Evolutionary conservation across 805 yeast genomes (phyloP).

Genomic region (Saturnispora saitoi): DNA sequence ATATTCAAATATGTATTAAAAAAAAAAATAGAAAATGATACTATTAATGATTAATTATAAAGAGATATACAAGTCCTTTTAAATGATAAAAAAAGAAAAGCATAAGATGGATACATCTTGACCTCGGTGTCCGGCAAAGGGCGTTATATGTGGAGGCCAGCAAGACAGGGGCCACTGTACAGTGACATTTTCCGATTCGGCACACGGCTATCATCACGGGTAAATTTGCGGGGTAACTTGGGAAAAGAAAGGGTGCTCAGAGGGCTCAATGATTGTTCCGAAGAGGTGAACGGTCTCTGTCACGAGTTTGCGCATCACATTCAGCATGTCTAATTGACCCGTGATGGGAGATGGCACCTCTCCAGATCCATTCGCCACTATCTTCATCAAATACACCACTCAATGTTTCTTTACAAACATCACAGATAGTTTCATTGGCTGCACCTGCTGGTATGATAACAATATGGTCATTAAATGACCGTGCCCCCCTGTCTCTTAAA

Average conservation of each 20-base stretch:
- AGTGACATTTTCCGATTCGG: no score
- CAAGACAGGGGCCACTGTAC: no score
- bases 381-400: constrained; percentile 64
- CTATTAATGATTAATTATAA: no score
- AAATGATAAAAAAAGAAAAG: no score
- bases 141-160: no score
- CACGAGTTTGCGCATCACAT: constrained; percentile 56
- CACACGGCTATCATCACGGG: no score
- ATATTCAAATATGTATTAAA: no score
- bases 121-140: no score
- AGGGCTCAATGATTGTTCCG: not conserved
- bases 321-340: constrained; percentile 47
- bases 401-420: constrained; percentile 60
- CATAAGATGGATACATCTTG: no score
- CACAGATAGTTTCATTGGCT: constrained; percentile 52
- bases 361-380: constrained; percentile 77
- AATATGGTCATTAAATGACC: constrained; percentile 32
- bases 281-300: constrained; percentile 28
- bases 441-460: constrained; percentile 63
- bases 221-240: constrained; percentile 7
- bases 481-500: constrained; percentile 6
- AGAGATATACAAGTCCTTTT: no score
- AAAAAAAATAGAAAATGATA: no score
- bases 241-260: no score
- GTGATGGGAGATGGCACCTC: constrained; percentile 46